phyloP scores from a whole-genome alignment of 768 basidiomycete genomes.

The Mycena indigotica region DNA sequence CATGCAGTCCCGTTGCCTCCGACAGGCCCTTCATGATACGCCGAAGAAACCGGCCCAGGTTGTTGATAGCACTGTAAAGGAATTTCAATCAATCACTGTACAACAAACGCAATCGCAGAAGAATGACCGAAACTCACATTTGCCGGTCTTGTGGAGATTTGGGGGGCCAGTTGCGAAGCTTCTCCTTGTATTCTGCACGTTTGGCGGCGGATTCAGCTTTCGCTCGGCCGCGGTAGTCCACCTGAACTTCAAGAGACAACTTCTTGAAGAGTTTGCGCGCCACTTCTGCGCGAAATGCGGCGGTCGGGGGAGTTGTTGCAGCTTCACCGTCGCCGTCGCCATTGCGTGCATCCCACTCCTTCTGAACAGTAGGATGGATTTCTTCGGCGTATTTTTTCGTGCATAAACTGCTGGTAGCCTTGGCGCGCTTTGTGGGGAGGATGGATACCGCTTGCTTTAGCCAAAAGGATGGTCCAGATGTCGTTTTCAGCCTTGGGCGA shows the following conservation, averaged over 20 bases:
- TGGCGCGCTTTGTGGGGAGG: conserved; percentile 2
- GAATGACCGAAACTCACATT: background rate
- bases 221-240: background rate
- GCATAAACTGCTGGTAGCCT: conserved; percentile 10
- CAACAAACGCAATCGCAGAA: background rate
- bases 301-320: background rate
- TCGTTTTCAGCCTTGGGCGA: background rate
- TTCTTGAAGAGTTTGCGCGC: background rate
- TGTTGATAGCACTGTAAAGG: conserved; percentile 3
- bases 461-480: background rate
- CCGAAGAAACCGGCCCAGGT: background rate
- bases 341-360: background rate
- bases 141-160: background rate
- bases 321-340: background rate
- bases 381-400: background rate
- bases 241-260: background rate
- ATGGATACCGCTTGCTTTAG: background rate
- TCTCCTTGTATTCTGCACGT: background rate
- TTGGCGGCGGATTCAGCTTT: background rate
- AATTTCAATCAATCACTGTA: too few species aligned
- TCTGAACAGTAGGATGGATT: background rate
- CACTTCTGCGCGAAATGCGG: background rate
- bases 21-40: conserved; percentile 2
- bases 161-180: background rate
- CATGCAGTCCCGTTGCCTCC: conserved; percentile 4